Evolutionary conservation across 2,329 filamentous ascomycete species (phyloP), one percentile per base, ranked within the genome.

Genomic region (Talaromyces sp.): DNA sequence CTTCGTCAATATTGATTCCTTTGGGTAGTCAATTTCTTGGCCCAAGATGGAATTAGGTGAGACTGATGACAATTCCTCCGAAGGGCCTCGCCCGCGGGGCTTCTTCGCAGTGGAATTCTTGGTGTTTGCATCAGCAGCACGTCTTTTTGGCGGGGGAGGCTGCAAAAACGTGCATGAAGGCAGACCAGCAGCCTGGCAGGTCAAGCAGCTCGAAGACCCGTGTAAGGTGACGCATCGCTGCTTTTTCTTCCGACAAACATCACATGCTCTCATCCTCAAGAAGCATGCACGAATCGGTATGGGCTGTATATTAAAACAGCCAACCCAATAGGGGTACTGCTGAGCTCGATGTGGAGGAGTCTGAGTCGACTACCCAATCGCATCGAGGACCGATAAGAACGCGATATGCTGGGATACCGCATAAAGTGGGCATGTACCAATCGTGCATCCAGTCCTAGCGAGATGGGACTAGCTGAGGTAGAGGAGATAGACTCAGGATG

Each of bases 121-220:
- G 78, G 84, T 97, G 66, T 85, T 99, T 19, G 94, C 95, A 1
- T 87, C 92, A 31, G 89, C 98, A 57, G 85, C 98, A 62, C 90
- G 91, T 67, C 91, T 95, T 63, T 85, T 99, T 65, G 90, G 88
- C 73, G 88, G 87, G 27, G 91, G 91, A 76, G 90, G 92, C 69
- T 89, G 87, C 60, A 88, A 83, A 75, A 93, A 88, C 50, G 91
- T 93, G 78, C 91, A 95, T 70, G 92, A 60, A 41, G 62, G 88
- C 74, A 91, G 86, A 72, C 88, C 89, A 77, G 89, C 88, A 75
- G 89, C 88, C 74, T 91, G 89, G 78, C 92, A 96, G 68, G 91
- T 83, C 68, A 92, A 85, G 77, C 92, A 95, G 69, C 84, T 82
- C 45, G 83, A 83, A 71, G 90, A 87, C 69, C 89, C 89, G 75